Base-by-base conservation (phyloP, 352 stramenopile genomes). In the Porosira glacialis region DNA sequence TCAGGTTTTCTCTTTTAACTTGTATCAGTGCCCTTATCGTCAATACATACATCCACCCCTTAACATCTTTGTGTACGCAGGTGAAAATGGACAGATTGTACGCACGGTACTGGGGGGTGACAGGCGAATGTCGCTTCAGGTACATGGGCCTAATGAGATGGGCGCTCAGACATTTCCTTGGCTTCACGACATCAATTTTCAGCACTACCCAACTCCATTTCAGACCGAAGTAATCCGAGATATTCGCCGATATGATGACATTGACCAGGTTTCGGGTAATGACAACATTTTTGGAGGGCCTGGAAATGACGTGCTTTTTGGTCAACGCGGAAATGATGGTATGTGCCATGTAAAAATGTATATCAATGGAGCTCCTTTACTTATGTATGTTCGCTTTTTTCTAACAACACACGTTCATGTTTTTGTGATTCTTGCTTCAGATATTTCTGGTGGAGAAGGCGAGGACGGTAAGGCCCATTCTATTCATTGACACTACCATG, bases 1-100 rank as follows among this genome's bases (percentile, higher is more conserved):
- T n/a, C n/a, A n/a, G n/a, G n/a, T n/a, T n/a, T n/a, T n/a, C n/a
- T n/a, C n/a, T n/a, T n/a, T n/a, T n/a, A n/a, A n/a, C n/a, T n/a
- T n/a, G n/a, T n/a, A n/a, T n/a, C n/a, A n/a, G n/a, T n/a, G n/a
- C n/a, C n/a, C n/a, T n/a, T n/a, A n/a, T n/a, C n/a, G n/a, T n/a
- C n/a, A n/a, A n/a, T n/a, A n/a, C n/a, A n/a, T n/a, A n/a, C n/a
- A n/a, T n/a, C n/a, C n/a, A n/a, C n/a, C n/a, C n/a, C n/a, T n/a
- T n/a, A n/a, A n/a, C n/a, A n/a, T n/a, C n/a, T n/a, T n/a, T n/a
- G n/a, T n/a, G n/a, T n/a, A n/a, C n/a, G n/a, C n/a, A n/a, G n/a
- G 60, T 6, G 61, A 73, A 41, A 78, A 78, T 31, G 68, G 68
- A 27, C 44, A 73, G 15, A 78, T 78, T 61, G 19, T 72, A 33